These are phyloP conservation scores for Saccharata proteae DNA, from an alignment of 2,329 filamentous ascomycete genomes.

Conservation along the genomic window DNA sequence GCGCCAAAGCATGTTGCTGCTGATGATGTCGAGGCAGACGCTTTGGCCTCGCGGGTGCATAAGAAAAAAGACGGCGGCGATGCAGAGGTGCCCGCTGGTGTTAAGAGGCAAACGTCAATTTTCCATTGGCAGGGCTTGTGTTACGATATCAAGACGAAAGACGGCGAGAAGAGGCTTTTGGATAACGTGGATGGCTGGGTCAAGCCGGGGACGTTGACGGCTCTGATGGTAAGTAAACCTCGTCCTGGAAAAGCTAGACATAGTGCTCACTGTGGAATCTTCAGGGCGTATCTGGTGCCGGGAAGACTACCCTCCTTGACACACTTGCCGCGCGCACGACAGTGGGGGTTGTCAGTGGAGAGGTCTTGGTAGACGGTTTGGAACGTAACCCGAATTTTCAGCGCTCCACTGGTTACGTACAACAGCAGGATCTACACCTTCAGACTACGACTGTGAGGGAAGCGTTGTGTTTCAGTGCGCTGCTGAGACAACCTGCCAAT, in stretches of 20 bases:
- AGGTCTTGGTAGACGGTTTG: constrained; percentile 71
- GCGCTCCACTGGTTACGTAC: constrained; percentile 82
- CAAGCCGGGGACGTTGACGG: constrained; percentile 79
- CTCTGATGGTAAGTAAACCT: constrained; percentile 46
- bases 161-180: constrained; percentile 60
- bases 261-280: too few relatives aligned
- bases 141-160: constrained; percentile 71
- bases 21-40: constrained; percentile 29
- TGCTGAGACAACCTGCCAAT: constrained; percentile 69
- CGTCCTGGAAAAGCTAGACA: too few relatives aligned
- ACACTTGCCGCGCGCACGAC: constrained; percentile 74
- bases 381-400: constrained; percentile 74
- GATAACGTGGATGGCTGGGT: constrained; percentile 88
- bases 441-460: constrained; percentile 78
- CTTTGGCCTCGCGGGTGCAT: constrained; percentile 13
- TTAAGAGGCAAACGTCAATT: constrained; percentile 57
- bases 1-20: constrained; percentile 22
- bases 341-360: constrained; percentile 78
- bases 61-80: constrained; percentile 17
- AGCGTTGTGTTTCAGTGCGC: constrained; percentile 72
- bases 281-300: constrained; percentile 88
- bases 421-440: constrained; percentile 85
- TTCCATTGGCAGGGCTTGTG: constrained; percentile 82
- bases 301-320: constrained; percentile 84
- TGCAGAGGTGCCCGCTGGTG: constrained; percentile 27